Base-by-base conservation (phyloP, 116 monocot species). In the Papilionanthe hybrid region DNA sequence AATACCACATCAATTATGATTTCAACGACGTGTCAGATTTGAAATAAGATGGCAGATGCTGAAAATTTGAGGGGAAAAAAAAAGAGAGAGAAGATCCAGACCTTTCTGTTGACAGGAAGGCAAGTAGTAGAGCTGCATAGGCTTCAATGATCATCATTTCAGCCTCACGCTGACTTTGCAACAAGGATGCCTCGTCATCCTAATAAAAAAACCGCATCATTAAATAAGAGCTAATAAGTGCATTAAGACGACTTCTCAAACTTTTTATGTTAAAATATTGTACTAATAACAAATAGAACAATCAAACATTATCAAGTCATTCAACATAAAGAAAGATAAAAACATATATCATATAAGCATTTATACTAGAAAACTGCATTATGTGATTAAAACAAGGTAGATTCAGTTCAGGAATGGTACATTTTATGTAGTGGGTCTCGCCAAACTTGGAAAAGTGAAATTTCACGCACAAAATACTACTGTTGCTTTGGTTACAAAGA, bases 71-170 rank as follows among this genome's bases (percentile, higher is more conserved):
- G 1, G 37, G 32, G 0, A 32, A 32, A 32, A 37, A 37, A 37
- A 25, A 42, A 80, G n/a, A 86, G 72, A 69, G 83, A 28, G 81
- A 83, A 73, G 49, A 86, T 45, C 55, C 29, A 69, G 65, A 99
- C 99, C 99, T 99, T 79, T 99, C 99, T 7, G 88, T 93, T 25
- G 99, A 99, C 45, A 99, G 81, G 83, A 99, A 99, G 11, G 95
- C 95, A 83, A 99, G 93, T 30, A 99, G 82, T 18, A 99, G 75
- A 81, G 99, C 95, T 29, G 95, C 76, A 85, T 99, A 99, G 53
- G 99, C 99, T 86, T 93, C 90, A 72, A 99, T 81, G 45, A 99
- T 99, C 99, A 99, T 99, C 90, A 91, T 99, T 85, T 99, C 95
- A 82, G 99, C 99, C 77, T 99, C 99, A 69, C 79, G 84, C 81